Conservation (phyloP, 225 moss, liverwort and hornwort species). For the Physcomitrellopsis africana region DNA sequence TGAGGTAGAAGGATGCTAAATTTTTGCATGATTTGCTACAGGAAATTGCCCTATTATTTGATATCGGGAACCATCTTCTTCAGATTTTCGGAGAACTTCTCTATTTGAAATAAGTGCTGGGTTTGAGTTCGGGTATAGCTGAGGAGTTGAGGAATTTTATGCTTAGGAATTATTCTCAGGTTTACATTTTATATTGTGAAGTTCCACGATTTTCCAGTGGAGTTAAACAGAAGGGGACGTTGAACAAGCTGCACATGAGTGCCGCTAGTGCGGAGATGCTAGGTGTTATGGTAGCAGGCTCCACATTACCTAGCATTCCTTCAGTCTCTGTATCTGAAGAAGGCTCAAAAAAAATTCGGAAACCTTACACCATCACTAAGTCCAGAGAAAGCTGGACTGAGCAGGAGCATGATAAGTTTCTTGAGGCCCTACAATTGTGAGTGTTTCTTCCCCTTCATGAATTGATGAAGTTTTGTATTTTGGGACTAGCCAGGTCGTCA, state of each 20-base stretch:
- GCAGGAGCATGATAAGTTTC: conserved; percentile 99
- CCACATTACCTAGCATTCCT: conserved; percentile 57
- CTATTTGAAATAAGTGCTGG: not conserved
- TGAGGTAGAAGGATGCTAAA: conserved; percentile 10
- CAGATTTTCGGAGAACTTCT: not conserved
- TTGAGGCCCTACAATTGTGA: conserved; percentile 92
- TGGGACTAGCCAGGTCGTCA: too few species aligned
- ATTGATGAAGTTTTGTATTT: not conserved
- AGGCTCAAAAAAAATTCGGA: conserved; percentile 90
- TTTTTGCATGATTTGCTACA: conserved; percentile 24
- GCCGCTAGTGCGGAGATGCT: conserved; percentile 59
- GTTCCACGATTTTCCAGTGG: not conserved
- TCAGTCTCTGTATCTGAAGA: conserved; percentile 72
- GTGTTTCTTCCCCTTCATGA: conserved; percentile 27
- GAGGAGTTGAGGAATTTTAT: not conserved
- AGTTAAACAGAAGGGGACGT: not conserved
- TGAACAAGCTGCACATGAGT: conserved; percentile 44
- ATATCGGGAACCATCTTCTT: not conserved
- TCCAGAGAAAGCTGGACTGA: conserved; percentile 99
- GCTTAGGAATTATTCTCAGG: not conserved
- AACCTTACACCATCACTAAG: conserved; percentile 98
- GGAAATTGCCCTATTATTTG: conserved; percentile 5
- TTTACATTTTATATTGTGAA: not conserved
- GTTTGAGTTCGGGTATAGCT: not conserved
- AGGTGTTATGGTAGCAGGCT: conserved; percentile 58